phyloP scores from a whole-genome alignment of 768 basidiomycete species.

The Suillus lakei region DNA sequence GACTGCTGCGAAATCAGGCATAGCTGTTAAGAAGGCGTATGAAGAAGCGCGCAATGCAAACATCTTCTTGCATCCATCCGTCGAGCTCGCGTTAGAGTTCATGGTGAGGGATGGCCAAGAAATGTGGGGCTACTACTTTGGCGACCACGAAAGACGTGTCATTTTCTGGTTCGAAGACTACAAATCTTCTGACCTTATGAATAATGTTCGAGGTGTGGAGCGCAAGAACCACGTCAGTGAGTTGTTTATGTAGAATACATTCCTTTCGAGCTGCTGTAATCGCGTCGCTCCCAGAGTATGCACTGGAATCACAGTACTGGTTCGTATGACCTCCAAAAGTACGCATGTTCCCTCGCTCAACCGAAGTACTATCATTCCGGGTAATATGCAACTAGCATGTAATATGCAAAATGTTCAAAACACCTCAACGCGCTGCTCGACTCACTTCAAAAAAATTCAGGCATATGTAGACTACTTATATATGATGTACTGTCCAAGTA shows the following conservation, averaged over 20 bases:
- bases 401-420: too few species aligned
- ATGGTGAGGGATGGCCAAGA: neutral
- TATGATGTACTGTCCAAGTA: too few species aligned
- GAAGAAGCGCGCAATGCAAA: neutral
- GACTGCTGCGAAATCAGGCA: neutral
- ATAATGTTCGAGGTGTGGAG: conserved; percentile 42
- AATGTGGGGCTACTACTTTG: conserved; percentile 46
- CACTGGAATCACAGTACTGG: conserved; percentile 35
- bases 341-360: neutral
- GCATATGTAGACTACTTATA: too few species aligned
- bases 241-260: conserved; percentile 12
- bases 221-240: conserved; percentile 45
- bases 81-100: conserved; percentile 16
- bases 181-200: conserved; percentile 35
- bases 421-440: too few species aligned
- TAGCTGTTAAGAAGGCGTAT: neutral
- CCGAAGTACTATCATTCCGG: too few species aligned
- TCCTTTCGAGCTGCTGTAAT: neutral
- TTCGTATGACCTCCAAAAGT: conserved; percentile 5
- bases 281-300: conserved; percentile 16
- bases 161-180: conserved; percentile 55
- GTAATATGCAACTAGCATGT: too few species aligned
- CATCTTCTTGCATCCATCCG: neutral
- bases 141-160: conserved; percentile 43
- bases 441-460: too few species aligned